Base-by-base conservation (phyloP, 352 stramenopile genomes). In the Pythium phragmitis region DNA sequence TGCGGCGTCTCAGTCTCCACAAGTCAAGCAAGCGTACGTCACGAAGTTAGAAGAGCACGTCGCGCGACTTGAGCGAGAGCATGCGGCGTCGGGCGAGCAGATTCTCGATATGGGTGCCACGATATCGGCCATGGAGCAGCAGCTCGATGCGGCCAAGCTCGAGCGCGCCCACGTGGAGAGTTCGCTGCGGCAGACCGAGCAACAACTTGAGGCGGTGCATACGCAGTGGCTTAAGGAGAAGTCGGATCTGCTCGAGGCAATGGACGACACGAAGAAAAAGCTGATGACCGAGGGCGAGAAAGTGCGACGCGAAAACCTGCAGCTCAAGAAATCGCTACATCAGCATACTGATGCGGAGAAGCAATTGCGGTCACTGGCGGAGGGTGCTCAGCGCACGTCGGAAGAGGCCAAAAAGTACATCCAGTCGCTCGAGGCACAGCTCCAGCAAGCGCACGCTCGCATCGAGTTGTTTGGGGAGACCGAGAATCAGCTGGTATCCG, bases 191-290 rank as follows among this genome's bases (percentile, higher is more conserved):
- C 66, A 72, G 48, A 79, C 74, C 19, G 76, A 92, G 49, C 34
- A 86, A 39, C 76, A 92, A 34, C 70, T 86, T 2, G 76, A 69
- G 2, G 69, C 67, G 14, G 58, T 88, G 11, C 80, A 87, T 52
- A 72, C 72, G 2, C 76, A 90, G 41, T 92, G 79, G 79, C 66
- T 78, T 3, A 64, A 84, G 39, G 83, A 90, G 65, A 92, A 89
- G 65, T 64, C 74, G 2, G 64, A 81, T 48, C 47, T 89, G 48
- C 19, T 80, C 7, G 69, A 74, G 5, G 58, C 69, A 3, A 68
- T 73, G 30, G 73, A 87, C 43, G 75, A 78, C 37, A 65, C 70
- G 36, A 80, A 77, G 48, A 55, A 39, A 17, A 58, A 45, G 45
- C 50, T 89, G 0, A 58, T 46, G 4, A 60, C 49, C 4, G 73